These are phyloP conservation scores for Aspergillus avenaceus DNA, from an alignment of 495 filamentous ascomycete species.

Conservation along the genomic window DNA sequence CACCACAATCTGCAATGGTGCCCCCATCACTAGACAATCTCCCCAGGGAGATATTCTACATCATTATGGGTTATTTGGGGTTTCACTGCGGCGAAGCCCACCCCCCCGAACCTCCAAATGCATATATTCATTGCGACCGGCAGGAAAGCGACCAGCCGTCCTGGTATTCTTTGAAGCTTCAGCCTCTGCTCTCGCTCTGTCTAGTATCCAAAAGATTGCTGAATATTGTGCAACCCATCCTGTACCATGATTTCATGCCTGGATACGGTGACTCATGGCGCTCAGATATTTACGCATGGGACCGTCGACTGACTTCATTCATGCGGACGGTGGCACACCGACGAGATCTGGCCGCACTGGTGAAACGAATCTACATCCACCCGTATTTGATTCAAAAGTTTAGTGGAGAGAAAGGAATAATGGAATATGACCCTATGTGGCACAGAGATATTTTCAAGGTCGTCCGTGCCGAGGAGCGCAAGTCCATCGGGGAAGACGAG, in stretches of 20 bases:
- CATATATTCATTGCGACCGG: neutral
- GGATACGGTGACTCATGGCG: neutral
- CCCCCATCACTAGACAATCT: too few relatives aligned
- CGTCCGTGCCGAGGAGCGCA: too few relatives aligned
- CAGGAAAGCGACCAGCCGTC: neutral
- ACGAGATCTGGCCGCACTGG: slow-evolving; percentile 2
- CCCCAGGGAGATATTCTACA: slow-evolving; percentile 1
- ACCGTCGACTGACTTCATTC: slow-evolving; percentile 1
- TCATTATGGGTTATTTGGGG: neutral
- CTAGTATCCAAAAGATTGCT: neutral
- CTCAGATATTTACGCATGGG: slow-evolving; percentile 1
- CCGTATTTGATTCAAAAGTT: too few relatives aligned
- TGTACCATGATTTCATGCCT: neutral
- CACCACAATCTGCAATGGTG: too few relatives aligned
- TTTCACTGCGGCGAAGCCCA: neutral
- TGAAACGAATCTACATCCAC: slow-evolving; percentile 6
- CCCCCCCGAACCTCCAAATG: neutral
- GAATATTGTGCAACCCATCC: neutral
- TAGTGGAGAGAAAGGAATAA: too few relatives aligned
- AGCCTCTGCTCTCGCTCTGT: slow-evolving; percentile 3
- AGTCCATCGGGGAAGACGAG: too few relatives aligned
- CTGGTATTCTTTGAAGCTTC: slow-evolving; percentile 1
- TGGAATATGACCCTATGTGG: too few relatives aligned
- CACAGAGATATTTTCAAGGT: too few relatives aligned
- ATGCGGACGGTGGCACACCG: slow-evolving; percentile 1